Evolutionary conservation across 371 early-diverging fungal species (phyloP).

Genomic region (Haplosporangium sp.): DNA sequence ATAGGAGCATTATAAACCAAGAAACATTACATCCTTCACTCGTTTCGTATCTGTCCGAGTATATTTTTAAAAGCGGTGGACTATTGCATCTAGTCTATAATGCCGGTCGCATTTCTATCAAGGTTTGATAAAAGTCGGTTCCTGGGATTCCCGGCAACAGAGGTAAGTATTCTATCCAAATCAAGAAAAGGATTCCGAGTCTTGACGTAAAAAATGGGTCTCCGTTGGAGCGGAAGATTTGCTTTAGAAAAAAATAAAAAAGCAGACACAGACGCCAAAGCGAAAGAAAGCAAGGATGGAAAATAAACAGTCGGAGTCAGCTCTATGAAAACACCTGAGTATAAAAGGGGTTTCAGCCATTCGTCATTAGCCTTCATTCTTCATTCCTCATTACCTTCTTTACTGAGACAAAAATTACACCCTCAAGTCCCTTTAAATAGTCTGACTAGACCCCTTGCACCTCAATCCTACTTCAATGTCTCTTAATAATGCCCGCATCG

Average conservation of each 20-base stretch:
- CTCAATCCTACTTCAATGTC: constrained; percentile 21
- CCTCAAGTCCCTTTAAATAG: too few species aligned
- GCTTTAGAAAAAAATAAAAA: neutral
- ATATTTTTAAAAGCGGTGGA: neutral
- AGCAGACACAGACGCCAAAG: neutral
- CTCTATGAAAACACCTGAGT: neutral
- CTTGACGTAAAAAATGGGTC: constrained; percentile 1
- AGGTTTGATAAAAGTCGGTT: neutral
- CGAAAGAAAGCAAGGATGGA: neutral
- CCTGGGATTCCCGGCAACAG: neutral
- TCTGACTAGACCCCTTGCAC: neutral
- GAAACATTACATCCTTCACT: neutral
- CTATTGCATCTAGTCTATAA: neutral
- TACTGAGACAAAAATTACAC: neutral
- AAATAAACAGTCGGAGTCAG: neutral
- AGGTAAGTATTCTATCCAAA: neutral
- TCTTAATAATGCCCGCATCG: constrained; percentile 57
- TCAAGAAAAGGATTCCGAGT: neutral
- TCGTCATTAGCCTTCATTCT: neutral
- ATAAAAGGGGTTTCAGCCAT: constrained; percentile 1
- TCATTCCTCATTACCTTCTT: constrained; percentile 2
- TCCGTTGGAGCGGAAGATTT: neutral
- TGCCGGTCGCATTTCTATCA: neutral
- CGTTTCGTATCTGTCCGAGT: constrained; percentile 4
- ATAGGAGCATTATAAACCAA: neutral